Conservation (phyloP, 495 filamentous ascomycete species). For the Hyaloscypha hepaticicola region DNA sequence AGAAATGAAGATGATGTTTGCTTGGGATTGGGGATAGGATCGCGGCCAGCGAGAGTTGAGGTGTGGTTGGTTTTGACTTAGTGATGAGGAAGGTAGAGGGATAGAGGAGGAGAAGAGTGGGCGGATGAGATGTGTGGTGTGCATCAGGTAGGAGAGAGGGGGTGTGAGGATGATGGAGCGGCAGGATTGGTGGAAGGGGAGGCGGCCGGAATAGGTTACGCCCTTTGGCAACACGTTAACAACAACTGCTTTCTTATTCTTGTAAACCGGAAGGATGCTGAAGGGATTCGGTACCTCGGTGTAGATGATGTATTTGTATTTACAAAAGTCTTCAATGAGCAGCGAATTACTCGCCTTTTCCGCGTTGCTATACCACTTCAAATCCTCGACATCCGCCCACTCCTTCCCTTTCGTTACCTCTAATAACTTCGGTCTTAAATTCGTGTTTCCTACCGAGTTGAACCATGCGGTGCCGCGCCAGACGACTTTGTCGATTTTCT, state of each 20-base stretch:
- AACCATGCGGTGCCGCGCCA: constrained; percentile 66
- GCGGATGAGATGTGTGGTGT: constrained; percentile 46
- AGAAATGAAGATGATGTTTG: constrained; percentile 52
- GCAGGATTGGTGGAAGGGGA: constrained; percentile 54
- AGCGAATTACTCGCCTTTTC: constrained; percentile 38
- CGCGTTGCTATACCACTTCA: constrained; percentile 38
- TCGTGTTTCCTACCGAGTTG: constrained; percentile 43
- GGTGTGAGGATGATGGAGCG: constrained; percentile 47
- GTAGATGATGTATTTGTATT: constrained; percentile 54
- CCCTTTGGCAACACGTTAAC: too few relatives aligned
- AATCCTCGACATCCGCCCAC: constrained; percentile 52
- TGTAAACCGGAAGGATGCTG: background rate
- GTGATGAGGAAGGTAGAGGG: constrained; percentile 5
- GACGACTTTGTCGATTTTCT: constrained; percentile 63
- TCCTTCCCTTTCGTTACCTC: constrained; percentile 32
- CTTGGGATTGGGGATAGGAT: constrained; percentile 38
- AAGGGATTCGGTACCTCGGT: constrained; percentile 43
- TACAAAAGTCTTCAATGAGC: constrained; percentile 48
- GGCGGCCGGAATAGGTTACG: constrained; percentile 55
- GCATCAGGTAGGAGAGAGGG: constrained; percentile 50
- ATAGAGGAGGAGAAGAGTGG: constrained; percentile 43
- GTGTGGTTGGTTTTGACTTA: background rate
- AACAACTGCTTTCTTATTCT: too few relatives aligned
- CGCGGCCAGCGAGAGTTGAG: constrained; percentile 37
- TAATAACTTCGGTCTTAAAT: constrained; percentile 46